Percentiles rank a stretch among this genome's conserved stretches.
These are phyloP conservation scores for Didymella pinodella DNA, from an alignment of 2,329 filamentous ascomycete genomes.

Conservation along the genomic window DNA sequence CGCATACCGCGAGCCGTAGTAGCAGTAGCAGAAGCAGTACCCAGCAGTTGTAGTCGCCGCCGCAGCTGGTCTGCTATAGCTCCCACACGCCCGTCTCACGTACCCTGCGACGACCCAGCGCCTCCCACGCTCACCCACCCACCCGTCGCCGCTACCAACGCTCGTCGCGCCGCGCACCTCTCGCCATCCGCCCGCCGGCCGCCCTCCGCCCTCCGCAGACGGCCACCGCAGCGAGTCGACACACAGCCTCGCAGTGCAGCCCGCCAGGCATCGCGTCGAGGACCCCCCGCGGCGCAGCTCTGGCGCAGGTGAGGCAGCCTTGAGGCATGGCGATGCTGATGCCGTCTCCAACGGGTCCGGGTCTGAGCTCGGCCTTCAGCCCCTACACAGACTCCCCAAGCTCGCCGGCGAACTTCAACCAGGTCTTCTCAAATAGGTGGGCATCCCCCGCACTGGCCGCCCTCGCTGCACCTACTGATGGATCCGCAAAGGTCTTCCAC, in stretches of 20 bases:
- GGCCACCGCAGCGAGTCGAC: conserved; percentile 4
- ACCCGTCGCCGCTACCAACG: conserved; percentile 29
- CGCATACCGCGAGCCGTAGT: neutral
- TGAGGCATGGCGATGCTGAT: conserved; percentile 55
- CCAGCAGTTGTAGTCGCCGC: conserved; percentile 2
- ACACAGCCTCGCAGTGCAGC: conserved; percentile 21
- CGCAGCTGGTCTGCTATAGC: conserved; percentile 37
- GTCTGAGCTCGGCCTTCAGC: conserved; percentile 57
- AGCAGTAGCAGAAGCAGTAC: too few relatives aligned
- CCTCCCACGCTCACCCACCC: conserved; percentile 26
- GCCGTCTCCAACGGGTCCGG: conserved; percentile 51
- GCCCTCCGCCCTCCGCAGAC: neutral
- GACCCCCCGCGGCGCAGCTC: conserved; percentile 33
- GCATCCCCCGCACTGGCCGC: conserved; percentile 51
- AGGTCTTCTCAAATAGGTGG: conserved; percentile 55
- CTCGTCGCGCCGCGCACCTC: conserved; percentile 32
- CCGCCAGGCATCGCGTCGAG: conserved; percentile 20
- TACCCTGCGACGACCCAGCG: conserved; percentile 28
- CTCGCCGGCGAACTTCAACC: conserved; percentile 57
- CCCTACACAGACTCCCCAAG: conserved; percentile 61
- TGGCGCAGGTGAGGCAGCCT: conserved; percentile 34
- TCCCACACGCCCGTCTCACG: conserved; percentile 21
- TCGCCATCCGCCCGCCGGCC: conserved; percentile 33
- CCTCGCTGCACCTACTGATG: conserved; percentile 38
- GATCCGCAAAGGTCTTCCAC: conserved; percentile 53